Evolutionary conservation across 768 basidiomycete genomes (phyloP).

Genomic region (Naganishia antarctica): DNA sequence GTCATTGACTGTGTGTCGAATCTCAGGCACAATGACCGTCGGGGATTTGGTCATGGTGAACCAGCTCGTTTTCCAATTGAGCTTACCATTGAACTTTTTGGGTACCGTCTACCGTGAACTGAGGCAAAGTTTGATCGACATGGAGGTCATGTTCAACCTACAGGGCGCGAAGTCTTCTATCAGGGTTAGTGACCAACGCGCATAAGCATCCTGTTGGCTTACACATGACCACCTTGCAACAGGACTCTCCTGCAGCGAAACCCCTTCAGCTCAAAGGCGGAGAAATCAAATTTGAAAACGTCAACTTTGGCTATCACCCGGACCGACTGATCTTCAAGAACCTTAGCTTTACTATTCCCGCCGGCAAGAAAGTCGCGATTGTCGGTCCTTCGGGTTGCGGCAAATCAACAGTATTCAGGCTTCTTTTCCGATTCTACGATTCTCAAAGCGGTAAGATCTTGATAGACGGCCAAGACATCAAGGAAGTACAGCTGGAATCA

Average conservation of each 20-base stretch:
- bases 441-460: slow-evolving; percentile 73
- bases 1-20: slow-evolving; percentile 3
- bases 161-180: slow-evolving; percentile 72
- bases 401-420: slow-evolving; percentile 91
- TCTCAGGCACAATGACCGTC: slow-evolving; percentile 87
- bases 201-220: background rate
- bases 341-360: slow-evolving; percentile 84
- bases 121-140: slow-evolving; percentile 90
- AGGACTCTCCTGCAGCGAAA: slow-evolving; percentile 64
- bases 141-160: slow-evolving; percentile 90
- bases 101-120: slow-evolving; percentile 95
- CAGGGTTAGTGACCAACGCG: slow-evolving; percentile 51
- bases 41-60: slow-evolving; percentile 99
- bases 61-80: slow-evolving; percentile 94
- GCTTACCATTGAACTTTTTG: slow-evolving; percentile 91
- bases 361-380: slow-evolving; percentile 93
- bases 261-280: slow-evolving; percentile 72
- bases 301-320: slow-evolving; percentile 86
- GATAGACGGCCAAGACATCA: slow-evolving; percentile 78
- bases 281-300: slow-evolving; percentile 85
- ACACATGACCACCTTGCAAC: background rate
- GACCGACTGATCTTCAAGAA: slow-evolving; percentile 83
- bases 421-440: slow-evolving; percentile 91
- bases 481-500: slow-evolving; percentile 64
- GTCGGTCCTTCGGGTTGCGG: slow-evolving; percentile 97